Conservation (phyloP, 441 rosid genomes). For the Erodium chrysanthum region DNA sequence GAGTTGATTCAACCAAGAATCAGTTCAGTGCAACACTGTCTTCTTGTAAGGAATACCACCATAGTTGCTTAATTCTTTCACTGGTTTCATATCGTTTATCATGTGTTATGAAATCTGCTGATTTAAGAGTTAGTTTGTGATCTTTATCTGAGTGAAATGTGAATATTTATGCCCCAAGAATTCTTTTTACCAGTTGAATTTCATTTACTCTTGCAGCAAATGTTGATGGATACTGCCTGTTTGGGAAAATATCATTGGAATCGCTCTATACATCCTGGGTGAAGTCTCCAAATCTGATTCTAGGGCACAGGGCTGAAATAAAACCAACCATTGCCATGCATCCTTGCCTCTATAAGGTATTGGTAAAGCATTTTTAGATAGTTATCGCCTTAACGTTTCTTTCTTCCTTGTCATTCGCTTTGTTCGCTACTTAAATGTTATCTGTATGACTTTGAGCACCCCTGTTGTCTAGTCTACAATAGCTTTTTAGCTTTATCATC, state of each 20-base stretch:
- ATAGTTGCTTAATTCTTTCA: slow-evolving; percentile 14
- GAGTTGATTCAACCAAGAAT: slow-evolving; percentile 48
- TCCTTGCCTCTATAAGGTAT: slow-evolving; percentile 76
- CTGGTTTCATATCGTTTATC: slow-evolving; percentile 9
- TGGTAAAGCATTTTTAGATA: not conserved
- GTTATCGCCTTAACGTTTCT: slow-evolving; percentile 1
- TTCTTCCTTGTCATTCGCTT: not conserved
- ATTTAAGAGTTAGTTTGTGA: not conserved
- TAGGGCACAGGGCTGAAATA: slow-evolving; percentile 77
- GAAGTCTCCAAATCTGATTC: slow-evolving; percentile 66
- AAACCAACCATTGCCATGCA: slow-evolving; percentile 58
- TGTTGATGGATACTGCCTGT: slow-evolving; percentile 65
- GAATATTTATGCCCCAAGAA: not conserved
- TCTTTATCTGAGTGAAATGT: slow-evolving; percentile 8
- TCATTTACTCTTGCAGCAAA: slow-evolving; percentile 42
- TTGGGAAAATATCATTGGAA: slow-evolving; percentile 72
- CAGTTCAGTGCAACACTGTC: slow-evolving; percentile 39
- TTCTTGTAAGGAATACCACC: slow-evolving; percentile 26
- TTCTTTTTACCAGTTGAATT: slow-evolving; percentile 1
- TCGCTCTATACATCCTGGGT: slow-evolving; percentile 61
- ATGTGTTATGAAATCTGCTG: slow-evolving; percentile 2
- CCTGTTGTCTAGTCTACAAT: not conserved
- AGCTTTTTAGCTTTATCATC: not conserved
- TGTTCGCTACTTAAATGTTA: not conserved
- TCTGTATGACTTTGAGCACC: not conserved